Base-by-base conservation (phyloP, 1,284 basidiomycete genomes). In the Leccinum variabile region DNA sequence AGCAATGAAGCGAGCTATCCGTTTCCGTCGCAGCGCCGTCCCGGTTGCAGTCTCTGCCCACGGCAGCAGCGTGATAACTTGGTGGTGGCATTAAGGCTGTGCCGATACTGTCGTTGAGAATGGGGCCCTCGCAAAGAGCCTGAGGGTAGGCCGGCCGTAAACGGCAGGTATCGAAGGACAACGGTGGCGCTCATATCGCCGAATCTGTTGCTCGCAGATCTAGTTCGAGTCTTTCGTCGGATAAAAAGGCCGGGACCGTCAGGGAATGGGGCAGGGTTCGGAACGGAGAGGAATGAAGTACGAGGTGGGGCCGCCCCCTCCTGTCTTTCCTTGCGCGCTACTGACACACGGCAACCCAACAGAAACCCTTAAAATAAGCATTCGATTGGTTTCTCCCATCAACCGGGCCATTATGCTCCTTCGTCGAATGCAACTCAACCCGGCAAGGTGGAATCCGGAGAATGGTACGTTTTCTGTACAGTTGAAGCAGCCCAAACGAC, bases 31-130 rank as follows among this genome's bases (percentile, higher is more conserved):
- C 32, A 35, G 54, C 10, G n/a, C 57, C 9, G 14, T 46, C 25
- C 22, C 55, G 28, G 44, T n/a, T 2, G 53, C 41, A 7, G 18
- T 44, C 5, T n/a, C 56, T 8, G n/a, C 5, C 39, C 28, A 8
- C 4, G 39, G 16, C 11, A 39, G 54, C 3, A 59, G 57, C 18
- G 44, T 46, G 25, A 44, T n/a, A 30, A 6, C 59, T 50, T 16
- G n/a, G 41, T 28, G 63, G 37, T 18, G n/a, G 41, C 10, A 10
- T 63, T 59, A 81, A 81, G 61, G 77, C 77, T 13, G 78, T 79
- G 9, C 85, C 84, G 13, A 73, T 84, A 2, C 82, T 1, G 72
- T 83, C 52, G 70, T 80, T 32, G 84, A 85, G 66, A 77, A 44
- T 63, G 61, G 9, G 68, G 68, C 57, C 65, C 68, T 25, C 57